Percentiles rank a stretch among this genome's conserved stretches.
These are phyloP conservation scores for Prunus yedoensis DNA, from an alignment of 331 rosid genomes.

Conservation along the genomic window DNA sequence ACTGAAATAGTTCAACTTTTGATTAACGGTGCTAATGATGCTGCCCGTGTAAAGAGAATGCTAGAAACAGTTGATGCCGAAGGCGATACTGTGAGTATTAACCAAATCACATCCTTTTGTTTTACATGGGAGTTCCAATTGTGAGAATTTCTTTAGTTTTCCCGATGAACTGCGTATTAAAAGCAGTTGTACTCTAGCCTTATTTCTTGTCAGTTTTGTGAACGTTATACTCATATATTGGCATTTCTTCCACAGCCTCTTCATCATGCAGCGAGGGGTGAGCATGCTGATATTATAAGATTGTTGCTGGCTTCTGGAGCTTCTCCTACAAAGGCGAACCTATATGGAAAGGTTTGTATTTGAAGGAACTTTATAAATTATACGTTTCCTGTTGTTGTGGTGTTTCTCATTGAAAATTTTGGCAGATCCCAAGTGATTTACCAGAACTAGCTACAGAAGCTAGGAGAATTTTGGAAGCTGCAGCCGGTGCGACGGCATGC, in stretches of 20 bases:
- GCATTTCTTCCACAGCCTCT: constrained; percentile 64
- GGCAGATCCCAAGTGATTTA: constrained; percentile 28
- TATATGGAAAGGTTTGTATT: no score
- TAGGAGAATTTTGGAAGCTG: constrained; percentile 59
- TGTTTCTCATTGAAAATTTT: no score
- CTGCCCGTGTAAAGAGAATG: constrained; percentile 65
- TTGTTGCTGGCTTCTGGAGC: constrained; percentile 67
- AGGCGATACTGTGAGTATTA: constrained; percentile 84
- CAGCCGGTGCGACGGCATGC: constrained; percentile 28
- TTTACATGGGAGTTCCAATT: neutral
- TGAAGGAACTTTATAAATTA: no score
- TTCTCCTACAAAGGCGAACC: constrained; percentile 36
- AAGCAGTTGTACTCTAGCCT: neutral
- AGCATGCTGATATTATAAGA: constrained; percentile 63
- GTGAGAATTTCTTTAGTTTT: neutral
- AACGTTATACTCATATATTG: constrained; percentile 11
- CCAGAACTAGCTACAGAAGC: constrained; percentile 73
- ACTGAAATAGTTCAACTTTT: constrained; percentile 70
- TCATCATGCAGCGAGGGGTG: constrained; percentile 91
- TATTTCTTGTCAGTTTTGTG: neutral
- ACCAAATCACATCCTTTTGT: neutral
- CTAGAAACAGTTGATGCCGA: constrained; percentile 80
- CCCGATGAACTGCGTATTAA: neutral
- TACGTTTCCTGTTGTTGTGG: no score
- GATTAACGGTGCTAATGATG: constrained; percentile 42